Evolutionary conservation across 1,284 basidiomycete species (phyloP), one percentile per base, ranked within the genome.

Genomic region (Wolfiporia cocos): DNA sequence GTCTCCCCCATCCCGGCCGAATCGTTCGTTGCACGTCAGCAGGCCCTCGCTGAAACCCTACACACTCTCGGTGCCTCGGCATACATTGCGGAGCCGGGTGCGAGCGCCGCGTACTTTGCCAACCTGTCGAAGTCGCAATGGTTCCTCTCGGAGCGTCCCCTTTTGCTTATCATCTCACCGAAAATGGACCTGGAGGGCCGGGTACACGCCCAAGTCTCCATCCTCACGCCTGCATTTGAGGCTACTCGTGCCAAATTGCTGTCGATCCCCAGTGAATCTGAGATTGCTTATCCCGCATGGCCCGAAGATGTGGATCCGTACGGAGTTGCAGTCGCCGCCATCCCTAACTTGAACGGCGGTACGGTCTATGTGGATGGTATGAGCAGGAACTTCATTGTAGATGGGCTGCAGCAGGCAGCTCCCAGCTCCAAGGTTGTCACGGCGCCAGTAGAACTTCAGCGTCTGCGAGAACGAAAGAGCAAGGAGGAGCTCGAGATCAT

Each of bases 141-240:
- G 91, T 53, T 56, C 35, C 70, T 86, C 19, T 86, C 84, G 6
- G 90, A 92, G 62, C 73, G 89, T 1, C 87, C 88, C 0, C 70
- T 92, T 21, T 64, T 93, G 4, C 64, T 92, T 26, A 70, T 86
- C 37, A 55, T 92, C 37, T 69, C 72, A 6, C 73, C 84, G 3
- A 47, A 55, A 10, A 42, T 58, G 9, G 44, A 53, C 20, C 45
- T 50, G 14, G 51, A 59, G 15, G 61, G 52, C 24, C 52, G 58
- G 3, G 52, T 74, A 10, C 49, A 53, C 29, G 65, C 71, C 28
- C 64, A 69, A 21, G 55, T 91, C 28, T 71, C 71, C 0, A 58
- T 92, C 30, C 64, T 93, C 37, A 86, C 87, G 0, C 89, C 90
- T 0, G 67, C 71, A 37, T 93, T 93, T 48, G 90, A 93, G 61